Base-by-base conservation (phyloP, 768 basidiomycete genomes). In the Lentinus tigrinus region DNA sequence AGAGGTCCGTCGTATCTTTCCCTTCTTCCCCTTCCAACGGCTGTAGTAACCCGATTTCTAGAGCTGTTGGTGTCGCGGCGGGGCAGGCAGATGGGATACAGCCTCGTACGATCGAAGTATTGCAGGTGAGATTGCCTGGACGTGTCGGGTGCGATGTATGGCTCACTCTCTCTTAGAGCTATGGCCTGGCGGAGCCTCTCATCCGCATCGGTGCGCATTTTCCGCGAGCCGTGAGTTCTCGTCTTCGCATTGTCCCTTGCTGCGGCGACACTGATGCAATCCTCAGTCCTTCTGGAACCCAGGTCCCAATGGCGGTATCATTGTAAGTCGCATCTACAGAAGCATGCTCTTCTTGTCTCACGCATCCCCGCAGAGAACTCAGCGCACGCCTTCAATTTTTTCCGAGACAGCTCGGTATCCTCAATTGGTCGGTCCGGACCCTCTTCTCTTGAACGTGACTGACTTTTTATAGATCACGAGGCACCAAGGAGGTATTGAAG, bases 211-310 rank as follows among this genome's bases (percentile, higher is more conserved):
- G 83, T 4, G 85, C 84, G 58, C 87, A 89, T 48, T 78, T 92
- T 79, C 83, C 89, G 58, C 79, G 82, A 72, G 83, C 82, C 53
- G 89, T 90, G 67, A 60, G 83, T 75, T 10, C 11, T 10, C 28
- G n/a, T 27, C 2, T 13, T 37, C 7, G 21, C 24, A 3, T 8
- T 21, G 10, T 47, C 23, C 27, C 16, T 3, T 8, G 3, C n/a
- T 19, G 28, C 19, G n/a, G 10, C 46, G 43, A 19, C 26, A 16
- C 24, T 39, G 51, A 40, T 19, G 14, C 4, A 40, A 6, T 19
- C 17, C 34, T 3, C 44, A 91, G 89, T 85, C 88, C 10, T 91
- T 91, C 69, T 92, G 91, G 66, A 88, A 90, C 63, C 89, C 90
- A 7, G 75, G 78, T 36, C 72, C 75, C 1, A 65, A 78, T 34